Evolutionary conservation across 371 early-diverging fungal species (phyloP).

Genomic region (Vairimorpha necatrix): DNA sequence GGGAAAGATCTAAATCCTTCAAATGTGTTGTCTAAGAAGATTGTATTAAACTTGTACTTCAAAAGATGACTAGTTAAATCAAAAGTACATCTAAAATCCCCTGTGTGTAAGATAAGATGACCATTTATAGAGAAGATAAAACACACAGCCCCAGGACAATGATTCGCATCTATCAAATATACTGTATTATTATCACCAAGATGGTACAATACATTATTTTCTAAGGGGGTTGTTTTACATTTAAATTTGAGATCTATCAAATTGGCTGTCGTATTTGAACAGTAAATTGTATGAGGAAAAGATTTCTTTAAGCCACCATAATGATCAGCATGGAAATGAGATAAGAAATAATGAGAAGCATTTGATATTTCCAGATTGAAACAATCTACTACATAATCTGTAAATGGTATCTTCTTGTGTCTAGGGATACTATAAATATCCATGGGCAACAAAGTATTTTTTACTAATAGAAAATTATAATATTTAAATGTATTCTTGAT

Average conservation of each 20-base stretch:
- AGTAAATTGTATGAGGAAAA: conserved; percentile 16
- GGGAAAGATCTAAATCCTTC: conserved; percentile 10
- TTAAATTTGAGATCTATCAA: conserved; percentile 5
- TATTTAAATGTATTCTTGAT: not conserved
- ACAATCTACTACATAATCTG: conserved; percentile 29
- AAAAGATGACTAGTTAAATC: not conserved
- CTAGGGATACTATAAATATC: not conserved
- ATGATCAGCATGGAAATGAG: conserved; percentile 51
- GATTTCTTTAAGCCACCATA: conserved; percentile 22
- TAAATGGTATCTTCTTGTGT: conserved; percentile 18
- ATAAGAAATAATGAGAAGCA: conserved; percentile 26
- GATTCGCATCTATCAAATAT: conserved; percentile 33
- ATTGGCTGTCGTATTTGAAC: conserved; percentile 39
- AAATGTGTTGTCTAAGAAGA: conserved; percentile 43
- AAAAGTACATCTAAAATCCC: conserved; percentile 31
- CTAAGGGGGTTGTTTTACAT: not conserved
- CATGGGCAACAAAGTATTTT: too few species aligned
- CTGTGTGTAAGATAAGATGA: conserved; percentile 17
- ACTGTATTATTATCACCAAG: conserved; percentile 8
- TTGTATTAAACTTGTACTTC: not conserved
- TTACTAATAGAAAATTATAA: too few species aligned
- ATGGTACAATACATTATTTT: not conserved
- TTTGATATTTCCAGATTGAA: not conserved
- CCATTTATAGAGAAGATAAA: conserved; percentile 28
- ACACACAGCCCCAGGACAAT: conserved; percentile 42